phyloP scores from a whole-genome alignment of 2,329 filamentous ascomycete species.

The Paraconiothyrium brasiliense region DNA sequence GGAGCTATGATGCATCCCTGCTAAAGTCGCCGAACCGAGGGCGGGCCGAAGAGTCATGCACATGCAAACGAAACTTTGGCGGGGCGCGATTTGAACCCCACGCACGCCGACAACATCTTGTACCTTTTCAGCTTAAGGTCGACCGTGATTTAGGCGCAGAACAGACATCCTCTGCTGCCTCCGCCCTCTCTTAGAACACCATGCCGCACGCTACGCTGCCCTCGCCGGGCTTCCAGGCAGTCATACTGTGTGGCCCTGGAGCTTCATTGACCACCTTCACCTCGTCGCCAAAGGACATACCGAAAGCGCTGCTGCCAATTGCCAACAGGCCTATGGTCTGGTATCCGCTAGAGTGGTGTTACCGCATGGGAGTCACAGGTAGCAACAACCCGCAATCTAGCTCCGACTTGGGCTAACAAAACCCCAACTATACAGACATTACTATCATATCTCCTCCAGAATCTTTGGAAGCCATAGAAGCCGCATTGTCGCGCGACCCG shows the following conservation, averaged over 20 bases:
- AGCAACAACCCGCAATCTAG: constrained; percentile 39
- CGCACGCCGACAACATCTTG: not conserved
- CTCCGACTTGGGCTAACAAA: constrained; percentile 2
- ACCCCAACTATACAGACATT: constrained; percentile 50
- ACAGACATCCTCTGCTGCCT: not conserved
- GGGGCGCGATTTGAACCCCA: constrained; percentile 18
- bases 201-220: constrained; percentile 84
- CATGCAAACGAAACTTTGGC: constrained; percentile 25
- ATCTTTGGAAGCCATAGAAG: constrained; percentile 71
- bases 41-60: constrained; percentile 20
- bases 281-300: constrained; percentile 79
- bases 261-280: constrained; percentile 86
- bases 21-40: constrained; percentile 13
- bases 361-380: constrained; percentile 81
- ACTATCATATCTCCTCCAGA: constrained; percentile 66
- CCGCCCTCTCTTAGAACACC: not conserved
- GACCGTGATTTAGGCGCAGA: not conserved
- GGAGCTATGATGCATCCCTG: constrained; percentile 24
- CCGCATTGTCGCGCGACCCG: constrained; percentile 80
- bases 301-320: constrained; percentile 83
- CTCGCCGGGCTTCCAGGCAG: constrained; percentile 79
- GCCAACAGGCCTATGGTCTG: constrained; percentile 90
- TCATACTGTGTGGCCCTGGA: constrained; percentile 84
- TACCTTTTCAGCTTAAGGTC: not conserved
- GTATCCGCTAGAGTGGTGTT: constrained; percentile 88